Conservation (phyloP, 1,284 basidiomycete genomes). For the Laetiporus sulphureus region DNA sequence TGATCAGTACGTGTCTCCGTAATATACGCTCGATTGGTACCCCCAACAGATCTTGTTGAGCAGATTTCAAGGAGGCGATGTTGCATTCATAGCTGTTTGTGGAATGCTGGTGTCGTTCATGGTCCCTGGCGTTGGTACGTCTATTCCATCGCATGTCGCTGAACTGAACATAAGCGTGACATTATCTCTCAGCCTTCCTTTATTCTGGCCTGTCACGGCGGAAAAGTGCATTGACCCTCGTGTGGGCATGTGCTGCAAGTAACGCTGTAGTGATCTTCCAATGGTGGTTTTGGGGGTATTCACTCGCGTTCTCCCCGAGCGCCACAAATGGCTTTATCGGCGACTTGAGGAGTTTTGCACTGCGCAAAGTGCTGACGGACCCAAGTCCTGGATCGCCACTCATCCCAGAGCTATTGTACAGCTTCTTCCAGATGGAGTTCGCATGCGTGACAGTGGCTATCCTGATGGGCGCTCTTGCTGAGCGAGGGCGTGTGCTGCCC, state of each 20-base stretch:
- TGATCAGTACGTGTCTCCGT: too few species aligned
- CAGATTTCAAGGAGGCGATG: slow-evolving; percentile 65
- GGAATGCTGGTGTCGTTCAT: slow-evolving; percentile 80
- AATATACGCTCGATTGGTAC: too few species aligned
- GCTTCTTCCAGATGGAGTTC: slow-evolving; percentile 88
- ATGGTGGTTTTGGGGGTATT: slow-evolving; percentile 87
- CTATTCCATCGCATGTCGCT: slow-evolving; percentile 1
- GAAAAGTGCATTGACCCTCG: slow-evolving; percentile 62
- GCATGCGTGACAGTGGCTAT: slow-evolving; percentile 75
- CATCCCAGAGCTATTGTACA: slow-evolving; percentile 70
- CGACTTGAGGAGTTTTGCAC: slow-evolving; percentile 66
- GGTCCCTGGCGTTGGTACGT: slow-evolving; percentile 66
- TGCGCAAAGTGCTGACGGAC: slow-evolving; percentile 65
- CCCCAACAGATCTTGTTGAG: too few species aligned
- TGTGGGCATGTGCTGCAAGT: slow-evolving; percentile 64
- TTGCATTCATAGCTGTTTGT: slow-evolving; percentile 72
- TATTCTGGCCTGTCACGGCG: slow-evolving; percentile 84
- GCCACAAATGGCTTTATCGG: slow-evolving; percentile 79
- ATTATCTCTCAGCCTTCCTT: slow-evolving; percentile 59
- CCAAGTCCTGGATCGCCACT: slow-evolving; percentile 73
- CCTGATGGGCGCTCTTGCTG: slow-evolving; percentile 79
- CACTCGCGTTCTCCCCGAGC: slow-evolving; percentile 72
- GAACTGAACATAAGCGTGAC: too few species aligned
- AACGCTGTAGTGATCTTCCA: slow-evolving; percentile 85
- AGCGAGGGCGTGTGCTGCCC: slow-evolving; percentile 83